These are phyloP conservation scores for Rutidosis leptorrhynchoides DNA, from an alignment of 129 eudicot species.

Conservation along the genomic window DNA sequence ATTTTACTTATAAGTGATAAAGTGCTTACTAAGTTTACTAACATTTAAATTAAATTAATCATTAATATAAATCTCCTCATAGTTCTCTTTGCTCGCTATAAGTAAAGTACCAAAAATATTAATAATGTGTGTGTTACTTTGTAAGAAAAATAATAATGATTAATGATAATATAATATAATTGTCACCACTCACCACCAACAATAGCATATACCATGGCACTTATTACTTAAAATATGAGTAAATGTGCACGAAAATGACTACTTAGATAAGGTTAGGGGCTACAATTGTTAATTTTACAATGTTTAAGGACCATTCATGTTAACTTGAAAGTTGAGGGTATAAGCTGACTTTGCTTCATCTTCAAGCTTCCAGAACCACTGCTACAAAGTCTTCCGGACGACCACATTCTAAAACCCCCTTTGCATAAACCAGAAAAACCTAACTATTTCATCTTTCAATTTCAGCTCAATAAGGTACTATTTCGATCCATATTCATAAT, in stretches of 20 bases:
- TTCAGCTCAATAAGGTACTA: constrained; percentile 24
- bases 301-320: constrained; percentile 8
- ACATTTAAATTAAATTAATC: no score
- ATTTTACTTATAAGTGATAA: background rate
- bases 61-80: no score
- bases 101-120: no score
- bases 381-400: constrained; percentile 16
- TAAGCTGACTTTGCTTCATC: constrained; percentile 20
- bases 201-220: background rate
- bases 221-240: no score
- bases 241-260: background rate
- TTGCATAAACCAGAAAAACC: background rate
- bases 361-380: constrained; percentile 19
- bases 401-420: constrained; percentile 15
- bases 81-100: background rate
- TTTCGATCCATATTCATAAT: background rate
- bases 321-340: constrained; percentile 17
- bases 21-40: no score
- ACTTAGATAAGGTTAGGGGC: background rate
- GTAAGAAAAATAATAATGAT: background rate
- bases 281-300: background rate
- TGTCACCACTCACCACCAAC: no score
- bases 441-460: constrained; percentile 3
- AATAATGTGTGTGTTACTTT: background rate
- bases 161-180: no score